Evolutionary conservation across 2,329 filamentous ascomycete genomes (phyloP).

Genomic region (Colletotrichum kahawae): DNA sequence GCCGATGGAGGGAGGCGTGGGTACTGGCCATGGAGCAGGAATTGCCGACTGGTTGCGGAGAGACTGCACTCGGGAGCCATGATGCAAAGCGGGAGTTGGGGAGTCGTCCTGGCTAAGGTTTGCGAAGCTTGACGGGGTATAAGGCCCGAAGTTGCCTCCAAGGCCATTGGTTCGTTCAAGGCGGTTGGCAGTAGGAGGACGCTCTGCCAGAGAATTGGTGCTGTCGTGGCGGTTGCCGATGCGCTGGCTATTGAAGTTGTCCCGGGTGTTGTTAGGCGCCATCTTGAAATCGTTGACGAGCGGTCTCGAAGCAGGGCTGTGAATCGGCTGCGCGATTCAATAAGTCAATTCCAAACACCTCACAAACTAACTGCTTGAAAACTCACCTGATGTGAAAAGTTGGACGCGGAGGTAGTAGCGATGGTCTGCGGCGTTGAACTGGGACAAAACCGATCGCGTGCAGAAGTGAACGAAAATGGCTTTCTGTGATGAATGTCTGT

Average conservation of each 20-base stretch:
- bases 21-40: neutral
- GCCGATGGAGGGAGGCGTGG: neutral
- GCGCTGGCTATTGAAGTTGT: neutral
- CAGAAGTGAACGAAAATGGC: neutral
- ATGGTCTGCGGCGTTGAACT: neutral
- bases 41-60: neutral
- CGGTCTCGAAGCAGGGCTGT: neutral
- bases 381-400: neutral
- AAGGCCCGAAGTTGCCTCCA: neutral
- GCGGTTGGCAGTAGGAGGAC: neutral
- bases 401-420: neutral
- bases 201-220: neutral
- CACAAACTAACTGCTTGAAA: neutral
- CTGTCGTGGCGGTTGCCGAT: neutral
- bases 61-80: neutral
- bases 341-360: neutral
- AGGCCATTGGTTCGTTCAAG: neutral
- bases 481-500: neutral
- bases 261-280: neutral
- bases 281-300: neutral
- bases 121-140: neutral
- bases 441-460: neutral
- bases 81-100: neutral
- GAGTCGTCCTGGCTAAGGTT: neutral
- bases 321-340: neutral